phyloP scores from a whole-genome alignment of 2,329 filamentous ascomycete species.

The Penicillium sp. region DNA sequence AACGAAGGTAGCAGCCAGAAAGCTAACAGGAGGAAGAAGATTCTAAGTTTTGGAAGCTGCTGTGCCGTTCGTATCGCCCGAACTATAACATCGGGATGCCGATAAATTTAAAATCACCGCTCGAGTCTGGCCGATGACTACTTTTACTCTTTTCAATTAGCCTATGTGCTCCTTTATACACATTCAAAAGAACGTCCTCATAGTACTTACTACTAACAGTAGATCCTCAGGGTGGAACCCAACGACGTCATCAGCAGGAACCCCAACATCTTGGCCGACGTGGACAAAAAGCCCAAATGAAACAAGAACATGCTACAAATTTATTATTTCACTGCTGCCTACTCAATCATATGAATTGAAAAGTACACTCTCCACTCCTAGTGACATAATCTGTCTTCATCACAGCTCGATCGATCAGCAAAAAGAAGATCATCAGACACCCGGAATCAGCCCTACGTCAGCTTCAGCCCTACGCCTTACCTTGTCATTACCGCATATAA shows the following conservation, averaged over 20 bases:
- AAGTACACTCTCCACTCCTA: background rate
- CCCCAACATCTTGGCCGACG: conserved; percentile 5
- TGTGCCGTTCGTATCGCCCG: too few relatives aligned
- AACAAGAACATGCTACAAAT: conserved; percentile 13
- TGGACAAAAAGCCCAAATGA: background rate
- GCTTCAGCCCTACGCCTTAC: conserved; percentile 18
- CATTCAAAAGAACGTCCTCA: too few relatives aligned
- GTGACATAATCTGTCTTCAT: conserved; percentile 8
- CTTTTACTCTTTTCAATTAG: too few relatives aligned
- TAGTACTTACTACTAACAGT: background rate
- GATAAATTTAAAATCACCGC: too few relatives aligned
- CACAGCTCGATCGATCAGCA: background rate
- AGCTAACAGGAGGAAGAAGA: conserved; percentile 39
- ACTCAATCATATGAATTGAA: background rate
- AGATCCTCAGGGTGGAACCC: conserved; percentile 1
- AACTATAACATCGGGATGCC: too few relatives aligned
- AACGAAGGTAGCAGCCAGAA: conserved; percentile 22
- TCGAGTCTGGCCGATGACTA: too few relatives aligned
- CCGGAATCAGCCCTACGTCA: conserved; percentile 21
- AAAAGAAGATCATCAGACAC: background rate
- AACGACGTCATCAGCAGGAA: conserved; percentile 20
- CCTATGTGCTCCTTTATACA: too few relatives aligned
- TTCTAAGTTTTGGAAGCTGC: too few relatives aligned
- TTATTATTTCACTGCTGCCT: conserved; percentile 13
- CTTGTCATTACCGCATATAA: background rate